A percentile compares a stretch with the other conserved stretches of the same genome.
These are phyloP conservation scores for Fusarium falciforme DNA, from an alignment of 2,329 filamentous ascomycete species.

Conservation along the genomic window DNA sequence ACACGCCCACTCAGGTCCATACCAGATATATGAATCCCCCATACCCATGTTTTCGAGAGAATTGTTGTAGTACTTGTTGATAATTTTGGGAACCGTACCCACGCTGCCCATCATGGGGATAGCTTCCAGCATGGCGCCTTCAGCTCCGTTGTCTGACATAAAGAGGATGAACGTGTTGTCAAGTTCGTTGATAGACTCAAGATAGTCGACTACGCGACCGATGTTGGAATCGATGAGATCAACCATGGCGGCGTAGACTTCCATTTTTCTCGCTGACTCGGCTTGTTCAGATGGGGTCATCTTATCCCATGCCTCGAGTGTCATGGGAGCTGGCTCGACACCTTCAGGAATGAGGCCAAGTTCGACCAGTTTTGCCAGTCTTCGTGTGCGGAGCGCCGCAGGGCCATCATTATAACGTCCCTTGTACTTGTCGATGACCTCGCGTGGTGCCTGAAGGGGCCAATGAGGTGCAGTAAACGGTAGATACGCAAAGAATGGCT, in stretches of 20 bases:
- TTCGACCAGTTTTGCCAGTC: not conserved
- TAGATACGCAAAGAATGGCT: not conserved
- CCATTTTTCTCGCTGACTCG: constrained; percentile 41
- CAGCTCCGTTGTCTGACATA: constrained; percentile 51
- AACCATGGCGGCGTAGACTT: constrained; percentile 68
- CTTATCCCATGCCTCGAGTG: constrained; percentile 54
- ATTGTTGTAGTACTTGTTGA: constrained; percentile 59
- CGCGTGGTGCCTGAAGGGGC: not conserved
- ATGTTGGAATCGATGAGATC: constrained; percentile 56
- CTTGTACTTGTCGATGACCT: not conserved
- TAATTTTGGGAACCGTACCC: constrained; percentile 26
- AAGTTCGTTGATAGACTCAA: not conserved
- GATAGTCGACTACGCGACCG: not conserved
- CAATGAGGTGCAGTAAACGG: not conserved
- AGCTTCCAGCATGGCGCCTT: constrained; percentile 67
- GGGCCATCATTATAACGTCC: not conserved
- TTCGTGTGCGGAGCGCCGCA: not conserved
- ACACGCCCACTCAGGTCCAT: constrained; percentile 66
- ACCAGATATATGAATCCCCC: constrained; percentile 70
- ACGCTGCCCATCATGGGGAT: constrained; percentile 57
- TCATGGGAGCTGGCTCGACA: constrained; percentile 45
- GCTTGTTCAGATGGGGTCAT: constrained; percentile 14
- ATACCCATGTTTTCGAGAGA: constrained; percentile 66
- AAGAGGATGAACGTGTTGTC: constrained; percentile 48
- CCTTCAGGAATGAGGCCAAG: not conserved